Evolutionary conservation across 805 yeast genomes (phyloP).

Genomic region (Saturnispora halmiae): DNA sequence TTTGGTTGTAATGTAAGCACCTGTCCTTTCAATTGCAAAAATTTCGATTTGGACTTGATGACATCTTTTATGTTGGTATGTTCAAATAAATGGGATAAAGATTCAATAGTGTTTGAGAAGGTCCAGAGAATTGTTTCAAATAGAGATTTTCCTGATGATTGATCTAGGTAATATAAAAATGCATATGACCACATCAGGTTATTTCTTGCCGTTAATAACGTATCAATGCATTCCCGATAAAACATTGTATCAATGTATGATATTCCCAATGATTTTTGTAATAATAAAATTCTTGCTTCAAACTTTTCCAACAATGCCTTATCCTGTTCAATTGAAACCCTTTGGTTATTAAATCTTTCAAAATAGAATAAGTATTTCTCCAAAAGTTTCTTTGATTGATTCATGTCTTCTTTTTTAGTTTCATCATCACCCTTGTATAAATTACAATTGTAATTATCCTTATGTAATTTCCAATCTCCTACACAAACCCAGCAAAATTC

Average conservation of each 20-base stretch:
- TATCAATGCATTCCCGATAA: slow-evolving; percentile 60
- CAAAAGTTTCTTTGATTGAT: slow-evolving; percentile 37
- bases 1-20: slow-evolving; percentile 17
- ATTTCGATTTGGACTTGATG: slow-evolving; percentile 19
- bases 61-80: slow-evolving; percentile 25
- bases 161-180: slow-evolving; percentile 56
- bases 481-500: slow-evolving; percentile 94
- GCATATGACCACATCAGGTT: slow-evolving; percentile 89
- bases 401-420: slow-evolving; percentile 29
- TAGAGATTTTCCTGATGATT: slow-evolving; percentile 42
- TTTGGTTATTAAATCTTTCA: slow-evolving; percentile 66
- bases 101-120: slow-evolving; percentile 24
- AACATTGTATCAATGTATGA: slow-evolving; percentile 89
- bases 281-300: slow-evolving; percentile 49
- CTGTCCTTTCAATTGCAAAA: slow-evolving; percentile 20
- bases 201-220: slow-evolving; percentile 58
- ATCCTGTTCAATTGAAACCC: slow-evolving; percentile 67
- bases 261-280: slow-evolving; percentile 55
- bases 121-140: slow-evolving; percentile 39
- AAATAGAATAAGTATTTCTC: slow-evolving; percentile 68
- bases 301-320: slow-evolving; percentile 51
- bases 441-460: slow-evolving; percentile 52
- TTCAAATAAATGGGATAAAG: slow-evolving; percentile 29
- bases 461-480: slow-evolving; percentile 67
- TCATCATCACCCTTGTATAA: slow-evolving; percentile 39